Percentiles rank a stretch among this genome's conserved stretches.
Evolutionary conservation across 768 basidiomycete genomes (phyloP).

Genomic region (Amanita pallidorosea): DNA sequence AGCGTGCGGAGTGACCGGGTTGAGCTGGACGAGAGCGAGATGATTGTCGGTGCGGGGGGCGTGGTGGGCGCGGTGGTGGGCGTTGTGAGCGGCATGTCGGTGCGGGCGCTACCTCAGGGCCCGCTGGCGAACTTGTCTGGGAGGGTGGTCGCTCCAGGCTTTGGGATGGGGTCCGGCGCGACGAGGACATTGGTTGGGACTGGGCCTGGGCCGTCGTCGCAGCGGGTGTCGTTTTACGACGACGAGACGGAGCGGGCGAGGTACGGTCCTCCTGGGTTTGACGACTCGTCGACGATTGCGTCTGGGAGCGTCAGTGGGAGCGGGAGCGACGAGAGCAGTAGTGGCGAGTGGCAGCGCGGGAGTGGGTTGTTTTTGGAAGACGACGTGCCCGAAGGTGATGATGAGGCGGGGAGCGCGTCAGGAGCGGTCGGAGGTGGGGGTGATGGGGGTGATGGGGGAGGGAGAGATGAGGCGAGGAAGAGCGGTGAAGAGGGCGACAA

Average conservation of each 20-base stretch:
- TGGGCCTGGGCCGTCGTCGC: background rate
- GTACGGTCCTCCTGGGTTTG: slow-evolving; percentile 21
- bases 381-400: background rate
- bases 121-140: slow-evolving; percentile 3
- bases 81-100: background rate
- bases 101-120: background rate
- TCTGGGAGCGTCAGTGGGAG: slow-evolving; percentile 33
- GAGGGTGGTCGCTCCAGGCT: slow-evolving; percentile 4
- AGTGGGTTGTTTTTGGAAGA: slow-evolving; percentile 7
- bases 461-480: slow-evolving; percentile 8
- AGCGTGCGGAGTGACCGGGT: slow-evolving; percentile 26
- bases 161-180: background rate
- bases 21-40: slow-evolving; percentile 35
- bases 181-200: background rate
- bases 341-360: slow-evolving; percentile 4
- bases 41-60: slow-evolving; percentile 11
- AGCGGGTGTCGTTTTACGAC: slow-evolving; percentile 3
- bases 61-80: background rate
- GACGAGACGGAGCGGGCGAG: slow-evolving; percentile 9
- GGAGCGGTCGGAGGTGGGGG: background rate
- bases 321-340: background rate
- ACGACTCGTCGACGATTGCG: slow-evolving; percentile 43
- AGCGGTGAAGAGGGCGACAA: slow-evolving; percentile 7
- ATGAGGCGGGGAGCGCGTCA: too few relatives aligned
- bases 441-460: slow-evolving; percentile 3